A percentile compares a stretch with the other conserved stretches of the same genome.
Conservation (phyloP, 768 basidiomycete species). For the Baorangia bicolor region DNA sequence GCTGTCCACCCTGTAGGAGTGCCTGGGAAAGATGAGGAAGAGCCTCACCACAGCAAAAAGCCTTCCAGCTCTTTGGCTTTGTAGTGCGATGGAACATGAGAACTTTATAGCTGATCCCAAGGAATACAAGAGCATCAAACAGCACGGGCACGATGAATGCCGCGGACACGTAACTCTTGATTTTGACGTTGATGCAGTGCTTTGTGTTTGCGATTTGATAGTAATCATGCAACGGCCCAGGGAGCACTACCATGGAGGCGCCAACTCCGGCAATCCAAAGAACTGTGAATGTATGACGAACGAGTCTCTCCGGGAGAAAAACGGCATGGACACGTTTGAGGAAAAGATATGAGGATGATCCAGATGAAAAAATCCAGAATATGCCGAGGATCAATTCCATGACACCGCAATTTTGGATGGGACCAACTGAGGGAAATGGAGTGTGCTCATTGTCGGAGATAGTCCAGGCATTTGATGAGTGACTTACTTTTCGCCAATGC, state of each 20-base stretch:
- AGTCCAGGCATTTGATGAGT: not conserved
- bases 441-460: not conserved
- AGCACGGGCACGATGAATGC: conserved; percentile 30
- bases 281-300: conserved; percentile 25
- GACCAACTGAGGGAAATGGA: conserved; percentile 16
- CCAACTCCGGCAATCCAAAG: conserved; percentile 35
- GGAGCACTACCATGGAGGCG: conserved; percentile 27
- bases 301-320: conserved; percentile 21
- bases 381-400: conserved; percentile 14
- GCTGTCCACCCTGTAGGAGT: conserved; percentile 38
- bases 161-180: conserved; percentile 24
- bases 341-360: conserved; percentile 36
- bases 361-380: conserved; percentile 21
- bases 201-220: conserved; percentile 33
- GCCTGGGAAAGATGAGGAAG: conserved; percentile 35
- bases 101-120: conserved; percentile 34
- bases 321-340: conserved; percentile 40
- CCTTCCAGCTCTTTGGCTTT: conserved; percentile 12
- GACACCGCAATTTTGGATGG: conserved; percentile 19
- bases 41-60: conserved; percentile 21
- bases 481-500: conserved; percentile 21
- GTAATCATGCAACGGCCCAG: conserved; percentile 22
- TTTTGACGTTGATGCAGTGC: conserved; percentile 29
- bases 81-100: conserved; percentile 15
- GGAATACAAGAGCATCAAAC: conserved; percentile 36